Evolutionary conservation across 148 eudicot genomes (phyloP), one percentile per base, ranked within the genome.

Genomic region (Rhododendron henanense): DNA sequence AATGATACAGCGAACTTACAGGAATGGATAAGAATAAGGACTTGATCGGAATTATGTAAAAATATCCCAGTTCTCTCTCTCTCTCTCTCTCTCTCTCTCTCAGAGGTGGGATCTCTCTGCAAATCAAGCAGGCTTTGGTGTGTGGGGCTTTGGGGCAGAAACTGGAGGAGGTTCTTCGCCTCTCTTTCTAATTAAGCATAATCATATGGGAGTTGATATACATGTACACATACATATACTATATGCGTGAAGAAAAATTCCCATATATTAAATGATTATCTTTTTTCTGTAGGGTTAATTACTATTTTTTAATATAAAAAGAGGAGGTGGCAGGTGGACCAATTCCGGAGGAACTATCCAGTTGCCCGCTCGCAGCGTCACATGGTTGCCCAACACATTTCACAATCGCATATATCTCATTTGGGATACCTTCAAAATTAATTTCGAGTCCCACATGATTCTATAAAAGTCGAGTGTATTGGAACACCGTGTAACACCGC

Each of bases 1-100:
- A 84, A 85, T 48, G 73, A 82, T 41, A 80, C 83, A 87, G 87
- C 81, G 88, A 81, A 89, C 96, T 93, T 92, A 93, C 95, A 11
- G 78, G 87, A 91, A 90, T 90, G 91, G 92, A 89, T 88, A 90
- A 84, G 89, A 81, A 86, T 73, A 61, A 81, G 82, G 73, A 51
- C 63, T 84, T 81, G 87, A 88, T 82, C 63, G 84, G 76, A 78
- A 63, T 31, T 83, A 67, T 85, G 63, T 83, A 81, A 88, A 76
- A 73, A 81, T 23, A 81, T 51, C 77, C 65, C 41, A 47, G 83
- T 48, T 35, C 31, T 61, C 63, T 78, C 59, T 73, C 82, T 75
- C 33, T 65, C 31, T 61, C 77, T 59, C 71, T 16, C 21, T 77
- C 45, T 69, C 78, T 81, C 44, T 55, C 35, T 88, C 69, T 14